Conservation (phyloP, 2,329 filamentous ascomycete genomes). For the Pseudocercospora vitis region DNA sequence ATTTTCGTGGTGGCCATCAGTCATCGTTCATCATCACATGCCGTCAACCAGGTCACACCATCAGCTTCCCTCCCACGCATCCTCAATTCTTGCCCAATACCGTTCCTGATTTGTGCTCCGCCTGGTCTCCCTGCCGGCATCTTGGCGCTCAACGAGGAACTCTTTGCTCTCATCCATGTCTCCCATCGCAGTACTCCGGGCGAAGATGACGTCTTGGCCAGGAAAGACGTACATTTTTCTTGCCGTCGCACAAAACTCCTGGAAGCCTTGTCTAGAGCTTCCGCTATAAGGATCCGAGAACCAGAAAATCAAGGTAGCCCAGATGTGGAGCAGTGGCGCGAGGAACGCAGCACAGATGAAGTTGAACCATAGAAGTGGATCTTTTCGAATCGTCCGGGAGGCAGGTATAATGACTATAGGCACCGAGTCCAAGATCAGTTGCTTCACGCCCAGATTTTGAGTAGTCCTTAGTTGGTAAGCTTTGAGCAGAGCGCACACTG, state of each 20-base stretch:
- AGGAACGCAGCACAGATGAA: slow-evolving; percentile 22
- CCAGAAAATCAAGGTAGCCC: slow-evolving; percentile 24
- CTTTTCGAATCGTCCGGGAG: slow-evolving; percentile 2
- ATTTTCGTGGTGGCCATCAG: too few species aligned
- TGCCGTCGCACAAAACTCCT: slow-evolving; percentile 26
- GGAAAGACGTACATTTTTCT: slow-evolving; percentile 33
- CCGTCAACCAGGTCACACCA: background rate
- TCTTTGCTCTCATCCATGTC: slow-evolving; percentile 28
- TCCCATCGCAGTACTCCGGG: slow-evolving; percentile 20
- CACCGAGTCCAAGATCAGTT: slow-evolving; percentile 31
- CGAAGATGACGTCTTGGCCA: slow-evolving; percentile 33
- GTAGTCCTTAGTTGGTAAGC: slow-evolving; percentile 30
- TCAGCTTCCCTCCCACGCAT: slow-evolving; percentile 32
- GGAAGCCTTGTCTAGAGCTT: slow-evolving; percentile 26
- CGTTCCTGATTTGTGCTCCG: slow-evolving; percentile 34
- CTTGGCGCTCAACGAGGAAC: slow-evolving; percentile 23
- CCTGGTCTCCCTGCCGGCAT: too few species aligned
- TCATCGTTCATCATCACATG: background rate
- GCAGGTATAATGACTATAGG: slow-evolving; percentile 23
- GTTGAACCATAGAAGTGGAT: slow-evolving; percentile 14
- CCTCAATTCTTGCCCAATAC: slow-evolving; percentile 34
- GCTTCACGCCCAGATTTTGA: slow-evolving; percentile 22
- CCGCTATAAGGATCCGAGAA: slow-evolving; percentile 20
- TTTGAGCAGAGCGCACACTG: slow-evolving; percentile 29
- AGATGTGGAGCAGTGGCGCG: slow-evolving; percentile 19